Percentiles rank a stretch among this genome's conserved stretches.
phyloP scores from a whole-genome alignment of 805 yeast species.

The Candida palmyrensis region DNA sequence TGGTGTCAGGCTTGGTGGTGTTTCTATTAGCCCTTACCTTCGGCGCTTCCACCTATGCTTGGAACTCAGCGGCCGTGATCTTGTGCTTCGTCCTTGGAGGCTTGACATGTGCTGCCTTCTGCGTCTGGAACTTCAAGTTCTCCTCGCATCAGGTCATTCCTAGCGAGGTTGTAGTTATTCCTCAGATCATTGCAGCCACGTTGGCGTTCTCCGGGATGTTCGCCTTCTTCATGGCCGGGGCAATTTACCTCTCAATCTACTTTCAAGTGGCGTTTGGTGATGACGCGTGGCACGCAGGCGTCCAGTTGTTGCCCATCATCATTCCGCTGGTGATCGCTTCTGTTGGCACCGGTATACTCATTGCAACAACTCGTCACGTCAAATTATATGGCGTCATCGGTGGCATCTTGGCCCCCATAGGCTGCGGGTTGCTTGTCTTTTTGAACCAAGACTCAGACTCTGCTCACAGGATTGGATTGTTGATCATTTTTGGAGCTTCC shows the following conservation, averaged over 20 bases:
- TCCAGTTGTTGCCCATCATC: conserved; percentile 39
- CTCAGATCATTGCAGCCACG: conserved; percentile 34
- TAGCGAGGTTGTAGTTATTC: conserved; percentile 31
- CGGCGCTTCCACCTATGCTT: conserved; percentile 43
- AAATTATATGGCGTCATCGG: conserved; percentile 37
- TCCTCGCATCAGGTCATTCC: conserved; percentile 45
- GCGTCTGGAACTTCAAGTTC: conserved; percentile 35
- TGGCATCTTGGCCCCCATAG: conserved; percentile 33
- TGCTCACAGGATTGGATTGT: conserved; percentile 37
- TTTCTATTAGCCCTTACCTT: conserved; percentile 45
- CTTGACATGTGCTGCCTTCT: conserved; percentile 24
- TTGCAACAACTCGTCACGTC: conserved; percentile 34
- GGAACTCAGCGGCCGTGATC: conserved; percentile 51
- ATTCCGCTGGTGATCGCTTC: conserved; percentile 35
- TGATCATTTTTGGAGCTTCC: conserved; percentile 43
- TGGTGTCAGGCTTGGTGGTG: conserved; percentile 39
- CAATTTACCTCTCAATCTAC: conserved; percentile 28
- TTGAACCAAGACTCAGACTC: conserved; percentile 32
- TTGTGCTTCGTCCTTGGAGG: conserved; percentile 43
- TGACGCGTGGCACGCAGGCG: conserved; percentile 42
- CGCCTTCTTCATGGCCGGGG: conserved; percentile 31
- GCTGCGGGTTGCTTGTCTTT: conserved; percentile 41
- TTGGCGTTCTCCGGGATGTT: conserved; percentile 26
- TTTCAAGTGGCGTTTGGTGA: conserved; percentile 44
- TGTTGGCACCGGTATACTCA: conserved; percentile 29